Conservation (phyloP, 2,329 filamentous ascomycete genomes). For the Plenodomus tracheiphilus region DNA sequence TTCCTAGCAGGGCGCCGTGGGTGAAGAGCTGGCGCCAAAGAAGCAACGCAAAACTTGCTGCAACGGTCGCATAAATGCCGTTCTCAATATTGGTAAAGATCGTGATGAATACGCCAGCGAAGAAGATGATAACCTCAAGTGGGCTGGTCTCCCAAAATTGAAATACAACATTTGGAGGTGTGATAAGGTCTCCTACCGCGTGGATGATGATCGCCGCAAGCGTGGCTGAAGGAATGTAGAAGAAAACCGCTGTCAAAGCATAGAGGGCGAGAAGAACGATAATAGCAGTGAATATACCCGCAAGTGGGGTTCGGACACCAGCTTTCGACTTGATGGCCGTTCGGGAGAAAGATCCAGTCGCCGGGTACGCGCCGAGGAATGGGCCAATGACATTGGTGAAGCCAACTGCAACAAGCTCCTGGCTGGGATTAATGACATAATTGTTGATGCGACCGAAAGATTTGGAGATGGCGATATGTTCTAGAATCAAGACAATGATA, state of each 20-base stretch:
- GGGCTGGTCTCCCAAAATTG: slow-evolving; percentile 95
- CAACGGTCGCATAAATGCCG: slow-evolving; percentile 87
- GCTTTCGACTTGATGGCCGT: slow-evolving; percentile 98
- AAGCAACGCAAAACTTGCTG: slow-evolving; percentile 74
- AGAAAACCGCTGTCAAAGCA: slow-evolving; percentile 85
- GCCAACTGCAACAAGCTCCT: slow-evolving; percentile 94
- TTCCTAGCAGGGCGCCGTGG: slow-evolving; percentile 75
- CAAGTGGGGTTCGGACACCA: slow-evolving; percentile 88
- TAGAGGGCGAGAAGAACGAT: slow-evolving; percentile 92
- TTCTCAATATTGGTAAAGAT: slow-evolving; percentile 88
- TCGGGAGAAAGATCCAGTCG: slow-evolving; percentile 92
- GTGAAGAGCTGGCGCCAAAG: slow-evolving; percentile 84
- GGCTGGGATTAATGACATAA: slow-evolving; percentile 94
- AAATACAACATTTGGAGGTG: slow-evolving; percentile 86
- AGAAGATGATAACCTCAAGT: slow-evolving; percentile 88
- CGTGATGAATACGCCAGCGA: slow-evolving; percentile 87
- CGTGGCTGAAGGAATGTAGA: slow-evolving; percentile 83
- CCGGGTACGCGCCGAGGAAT: slow-evolving; percentile 87
- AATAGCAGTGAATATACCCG: slow-evolving; percentile 82
- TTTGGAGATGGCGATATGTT: slow-evolving; percentile 97
- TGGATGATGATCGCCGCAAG: slow-evolving; percentile 93
- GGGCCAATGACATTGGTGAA: slow-evolving; percentile 87
- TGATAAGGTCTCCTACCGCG: slow-evolving; percentile 90
- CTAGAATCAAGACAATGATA: slow-evolving; percentile 90
- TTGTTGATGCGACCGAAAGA: slow-evolving; percentile 96